Conservation (phyloP, 352 stramenopile species). For the Phytophthora uliginosa region DNA sequence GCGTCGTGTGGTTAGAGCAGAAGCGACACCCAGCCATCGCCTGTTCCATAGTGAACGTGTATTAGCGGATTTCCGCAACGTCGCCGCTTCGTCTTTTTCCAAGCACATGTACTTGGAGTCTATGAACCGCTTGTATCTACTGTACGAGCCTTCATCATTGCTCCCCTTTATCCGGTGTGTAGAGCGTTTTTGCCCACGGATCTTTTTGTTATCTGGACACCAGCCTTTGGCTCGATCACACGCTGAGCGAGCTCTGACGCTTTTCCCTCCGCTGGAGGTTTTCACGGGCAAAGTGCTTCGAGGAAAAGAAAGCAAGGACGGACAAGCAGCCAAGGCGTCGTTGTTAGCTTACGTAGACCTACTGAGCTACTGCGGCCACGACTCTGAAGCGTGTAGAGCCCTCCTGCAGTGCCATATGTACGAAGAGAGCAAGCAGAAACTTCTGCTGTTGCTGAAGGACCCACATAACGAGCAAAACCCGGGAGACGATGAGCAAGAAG, state of each 20-base stretch:
- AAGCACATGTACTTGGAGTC: slow-evolving; percentile 92
- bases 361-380: slow-evolving; percentile 59
- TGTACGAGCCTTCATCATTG: slow-evolving; percentile 67
- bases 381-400: slow-evolving; percentile 65
- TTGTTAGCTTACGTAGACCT: slow-evolving; percentile 75
- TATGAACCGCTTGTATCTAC: slow-evolving; percentile 82
- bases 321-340: slow-evolving; percentile 36
- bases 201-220: slow-evolving; percentile 72
- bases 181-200: slow-evolving; percentile 64
- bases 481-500: slow-evolving; percentile 26
- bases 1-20: slow-evolving; percentile 14
- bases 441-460: slow-evolving; percentile 38
- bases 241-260: slow-evolving; percentile 70
- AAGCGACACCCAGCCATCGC: slow-evolving; percentile 65
- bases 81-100: slow-evolving; percentile 76
- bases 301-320: slow-evolving; percentile 23
- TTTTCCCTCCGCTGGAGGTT: slow-evolving; percentile 66
- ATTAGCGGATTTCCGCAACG: slow-evolving; percentile 75
- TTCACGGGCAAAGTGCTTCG: slow-evolving; percentile 51
- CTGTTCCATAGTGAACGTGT: slow-evolving; percentile 88
- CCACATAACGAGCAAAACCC: slow-evolving; percentile 26
- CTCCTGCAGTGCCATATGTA: slow-evolving; percentile 74
- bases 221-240: slow-evolving; percentile 57
- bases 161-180: slow-evolving; percentile 74
- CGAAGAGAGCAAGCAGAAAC: slow-evolving; percentile 60